Evolutionary conservation across 2,329 filamentous ascomycete genomes (phyloP).

Genomic region (Cytospora paraplurivora): DNA sequence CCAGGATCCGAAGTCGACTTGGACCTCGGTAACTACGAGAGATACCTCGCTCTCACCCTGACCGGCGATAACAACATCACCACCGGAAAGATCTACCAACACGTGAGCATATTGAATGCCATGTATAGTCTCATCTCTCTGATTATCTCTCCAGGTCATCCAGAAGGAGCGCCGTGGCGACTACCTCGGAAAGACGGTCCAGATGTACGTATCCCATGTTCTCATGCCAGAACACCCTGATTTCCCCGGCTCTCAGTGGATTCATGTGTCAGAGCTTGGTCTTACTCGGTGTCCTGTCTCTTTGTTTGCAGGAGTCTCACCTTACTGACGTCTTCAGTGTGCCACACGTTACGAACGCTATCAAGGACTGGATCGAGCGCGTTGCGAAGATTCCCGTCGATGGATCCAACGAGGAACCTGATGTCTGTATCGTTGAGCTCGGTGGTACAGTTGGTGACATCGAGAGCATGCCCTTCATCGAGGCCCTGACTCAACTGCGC

Average conservation of each 20-base stretch:
- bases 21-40: slow-evolving; percentile 61
- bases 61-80: slow-evolving; percentile 94
- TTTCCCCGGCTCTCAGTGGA: neutral
- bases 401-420: slow-evolving; percentile 77
- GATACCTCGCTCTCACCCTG: slow-evolving; percentile 79
- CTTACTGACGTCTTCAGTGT: slow-evolving; percentile 47
- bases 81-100: slow-evolving; percentile 92
- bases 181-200: slow-evolving; percentile 86
- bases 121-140: slow-evolving; percentile 5
- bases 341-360: slow-evolving; percentile 87
- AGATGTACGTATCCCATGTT: slow-evolving; percentile 55
- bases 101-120: slow-evolving; percentile 67
- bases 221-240: neutral
- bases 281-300: neutral
- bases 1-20: slow-evolving; percentile 46
- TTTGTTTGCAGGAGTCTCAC: neutral
- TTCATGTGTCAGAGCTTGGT: neutral
- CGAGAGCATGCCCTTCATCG: slow-evolving; percentile 83
- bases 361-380: slow-evolving; percentile 88
- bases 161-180: slow-evolving; percentile 67
- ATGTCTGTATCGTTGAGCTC: slow-evolving; percentile 83
- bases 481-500: slow-evolving; percentile 80
- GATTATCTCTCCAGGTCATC: slow-evolving; percentile 28
- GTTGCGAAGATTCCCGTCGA: slow-evolving; percentile 87
- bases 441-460: slow-evolving; percentile 64